Percentiles rank a stretch among this genome's conserved stretches.
These are phyloP conservation scores for Chlorencoelia australis DNA, from an alignment of 2,329 filamentous ascomycete genomes.

Conservation along the genomic window DNA sequence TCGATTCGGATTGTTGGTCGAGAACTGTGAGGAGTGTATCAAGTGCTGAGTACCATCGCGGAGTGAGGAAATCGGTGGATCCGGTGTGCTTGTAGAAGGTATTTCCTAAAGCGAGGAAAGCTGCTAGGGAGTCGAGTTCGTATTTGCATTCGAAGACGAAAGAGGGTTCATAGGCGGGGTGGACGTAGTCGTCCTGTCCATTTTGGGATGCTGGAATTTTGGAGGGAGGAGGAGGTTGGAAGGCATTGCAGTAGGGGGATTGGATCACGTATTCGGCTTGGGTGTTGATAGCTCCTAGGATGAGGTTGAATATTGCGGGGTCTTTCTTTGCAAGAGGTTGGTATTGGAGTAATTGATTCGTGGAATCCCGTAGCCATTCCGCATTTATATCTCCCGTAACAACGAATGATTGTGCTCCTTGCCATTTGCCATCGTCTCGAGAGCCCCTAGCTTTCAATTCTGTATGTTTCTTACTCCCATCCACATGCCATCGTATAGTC, in stretches of 20 bases:
- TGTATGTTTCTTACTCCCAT: conserved; percentile 34
- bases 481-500: conserved; percentile 59
- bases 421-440: conserved; percentile 56
- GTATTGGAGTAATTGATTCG: conserved; percentile 88
- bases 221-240: conserved; percentile 85
- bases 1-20: conserved; percentile 67
- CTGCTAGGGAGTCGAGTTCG: conserved; percentile 88
- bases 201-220: conserved; percentile 62
- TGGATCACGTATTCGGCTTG: conserved; percentile 92
- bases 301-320: conserved; percentile 63
- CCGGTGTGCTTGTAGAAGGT: conserved; percentile 75
- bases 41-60: conserved; percentile 70
- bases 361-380: conserved; percentile 86
- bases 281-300: conserved; percentile 90
- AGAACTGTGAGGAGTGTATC: conserved; percentile 65
- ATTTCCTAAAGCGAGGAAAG: conserved; percentile 79
- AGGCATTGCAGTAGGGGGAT: conserved; percentile 95
- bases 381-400: conserved; percentile 91
- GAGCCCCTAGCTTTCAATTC: conserved; percentile 31
- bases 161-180: conserved; percentile 74
- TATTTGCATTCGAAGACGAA: conserved; percentile 98
- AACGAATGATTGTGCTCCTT: conserved; percentile 82
- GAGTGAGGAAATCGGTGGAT: conserved; percentile 67
- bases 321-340: conserved; percentile 78
- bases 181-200: conserved; percentile 73